Percentiles rank a stretch among this genome's conserved stretches.
Conservation (phyloP, 768 basidiomycete genomes). For the Suillus fuscotomentosus region DNA sequence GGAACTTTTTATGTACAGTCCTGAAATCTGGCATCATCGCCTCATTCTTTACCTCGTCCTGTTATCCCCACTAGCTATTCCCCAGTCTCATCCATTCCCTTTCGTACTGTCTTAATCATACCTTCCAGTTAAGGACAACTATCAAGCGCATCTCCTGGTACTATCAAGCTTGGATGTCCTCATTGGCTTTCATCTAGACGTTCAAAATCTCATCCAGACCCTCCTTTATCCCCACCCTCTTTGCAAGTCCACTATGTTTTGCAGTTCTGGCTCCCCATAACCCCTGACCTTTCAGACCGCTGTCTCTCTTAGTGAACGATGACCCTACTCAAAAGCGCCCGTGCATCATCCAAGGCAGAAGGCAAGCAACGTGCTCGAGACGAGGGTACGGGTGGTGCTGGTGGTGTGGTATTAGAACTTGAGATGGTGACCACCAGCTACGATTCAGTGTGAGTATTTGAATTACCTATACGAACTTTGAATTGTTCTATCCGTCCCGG, state of each 20-base stretch:
- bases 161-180: constrained; percentile 1
- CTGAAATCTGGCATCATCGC: neutral
- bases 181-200: constrained; percentile 1
- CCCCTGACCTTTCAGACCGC: neutral
- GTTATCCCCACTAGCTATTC: neutral
- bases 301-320: neutral
- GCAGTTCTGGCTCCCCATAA: neutral
- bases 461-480: neutral
- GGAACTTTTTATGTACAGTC: constrained; percentile 8
- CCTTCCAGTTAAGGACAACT: neutral
- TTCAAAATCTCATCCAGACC: neutral
- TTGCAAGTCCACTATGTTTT: neutral
- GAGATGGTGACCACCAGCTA: constrained; percentile 51
- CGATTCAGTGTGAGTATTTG: constrained; percentile 57
- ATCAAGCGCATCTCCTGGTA: neutral
- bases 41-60: neutral
- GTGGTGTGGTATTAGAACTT: constrained; percentile 59
- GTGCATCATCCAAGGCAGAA: constrained; percentile 6
- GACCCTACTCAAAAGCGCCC: neutral
- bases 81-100: neutral
- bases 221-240: neutral
- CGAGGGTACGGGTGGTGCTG: constrained; percentile 46
- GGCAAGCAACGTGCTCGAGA: constrained; percentile 22
- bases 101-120: neutral
- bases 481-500: neutral